A percentile compares a stretch with the other conserved stretches of the same genome.
phyloP scores from a whole-genome alignment of 371 early-diverging fungal species.

The Mortierella sp. region DNA sequence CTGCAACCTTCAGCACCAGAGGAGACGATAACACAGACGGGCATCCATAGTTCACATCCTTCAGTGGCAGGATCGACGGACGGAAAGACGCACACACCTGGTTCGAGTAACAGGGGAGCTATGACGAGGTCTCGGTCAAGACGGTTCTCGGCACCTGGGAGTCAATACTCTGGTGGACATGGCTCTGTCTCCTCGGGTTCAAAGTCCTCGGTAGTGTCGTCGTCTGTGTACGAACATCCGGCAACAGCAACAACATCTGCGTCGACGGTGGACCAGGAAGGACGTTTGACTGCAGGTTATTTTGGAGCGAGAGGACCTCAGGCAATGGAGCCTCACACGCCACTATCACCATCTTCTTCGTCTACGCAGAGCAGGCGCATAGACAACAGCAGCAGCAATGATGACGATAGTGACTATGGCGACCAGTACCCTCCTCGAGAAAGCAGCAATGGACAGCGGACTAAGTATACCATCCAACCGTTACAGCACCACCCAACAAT shows the following conservation, averaged over 20 bases:
- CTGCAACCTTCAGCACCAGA: background rate
- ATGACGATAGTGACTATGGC: background rate
- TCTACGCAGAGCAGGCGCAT: background rate
- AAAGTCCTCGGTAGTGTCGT: background rate
- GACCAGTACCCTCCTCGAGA: background rate
- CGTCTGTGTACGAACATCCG: background rate
- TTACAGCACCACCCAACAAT: slow-evolving; percentile 46
- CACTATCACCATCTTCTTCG: background rate
- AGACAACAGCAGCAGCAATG: background rate
- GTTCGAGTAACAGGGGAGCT: slow-evolving; percentile 17
- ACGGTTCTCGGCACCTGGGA: slow-evolving; percentile 39
- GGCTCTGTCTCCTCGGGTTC: slow-evolving; percentile 12
- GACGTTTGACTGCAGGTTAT: background rate
- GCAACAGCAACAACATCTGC: background rate
- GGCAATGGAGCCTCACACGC: background rate
- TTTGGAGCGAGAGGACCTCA: slow-evolving; percentile 9
- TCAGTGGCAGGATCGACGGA: background rate
- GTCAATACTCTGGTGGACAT: slow-evolving; percentile 17
- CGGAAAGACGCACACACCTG: too few species aligned
- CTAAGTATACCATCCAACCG: background rate
- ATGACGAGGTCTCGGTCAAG: slow-evolving; percentile 28
- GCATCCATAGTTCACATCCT: background rate
- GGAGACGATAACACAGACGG: background rate
- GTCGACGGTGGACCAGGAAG: background rate
- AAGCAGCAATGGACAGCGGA: background rate